These are phyloP conservation scores for Xerophyta viscosa DNA, from an alignment of 106 monocot species.

Conservation along the genomic window DNA sequence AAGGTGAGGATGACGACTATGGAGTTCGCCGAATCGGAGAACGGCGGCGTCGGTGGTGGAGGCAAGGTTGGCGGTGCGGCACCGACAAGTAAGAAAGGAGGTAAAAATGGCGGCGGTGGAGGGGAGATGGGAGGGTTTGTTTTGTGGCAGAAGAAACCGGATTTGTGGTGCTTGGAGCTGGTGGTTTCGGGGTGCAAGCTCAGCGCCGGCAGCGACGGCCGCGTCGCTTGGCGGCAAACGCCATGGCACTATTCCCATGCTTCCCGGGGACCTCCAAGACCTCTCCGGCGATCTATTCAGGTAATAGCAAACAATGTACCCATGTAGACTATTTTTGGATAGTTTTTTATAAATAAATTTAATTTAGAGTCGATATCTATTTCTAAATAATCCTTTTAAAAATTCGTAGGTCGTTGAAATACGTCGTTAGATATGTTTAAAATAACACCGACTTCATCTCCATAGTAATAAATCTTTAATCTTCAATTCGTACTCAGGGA, in stretches of 20 bases:
- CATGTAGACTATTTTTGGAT: no score
- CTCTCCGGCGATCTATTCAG: slow-evolving; percentile 67
- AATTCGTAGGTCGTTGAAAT: background rate
- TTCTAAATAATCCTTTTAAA: no score
- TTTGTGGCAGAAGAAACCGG: slow-evolving; percentile 72
- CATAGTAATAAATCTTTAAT: no score
- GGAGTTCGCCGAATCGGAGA: slow-evolving; percentile 6
- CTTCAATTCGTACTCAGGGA: no score
- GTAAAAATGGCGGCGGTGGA: background rate
- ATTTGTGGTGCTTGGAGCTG: slow-evolving; percentile 70
- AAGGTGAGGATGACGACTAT: slow-evolving; percentile 60
- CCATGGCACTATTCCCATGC: slow-evolving; percentile 60
- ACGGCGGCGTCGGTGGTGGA: slow-evolving; percentile 6
- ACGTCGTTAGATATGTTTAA: background rate
- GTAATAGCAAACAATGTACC: slow-evolving; percentile 12
- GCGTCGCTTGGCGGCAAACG: slow-evolving; percentile 67
- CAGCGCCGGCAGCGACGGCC: slow-evolving; percentile 73
- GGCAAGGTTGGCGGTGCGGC: background rate
- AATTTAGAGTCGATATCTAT: no score
- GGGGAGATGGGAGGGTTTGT: slow-evolving; percentile 82
- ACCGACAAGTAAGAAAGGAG: background rate
- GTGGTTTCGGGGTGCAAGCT: slow-evolving; percentile 60
- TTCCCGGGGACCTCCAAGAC: slow-evolving; percentile 63
- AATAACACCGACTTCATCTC: no score
- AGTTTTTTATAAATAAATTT: background rate